These are phyloP conservation scores for Elsinoe ampelina DNA, from an alignment of 2,329 filamentous ascomycete species.

Conservation along the genomic window DNA sequence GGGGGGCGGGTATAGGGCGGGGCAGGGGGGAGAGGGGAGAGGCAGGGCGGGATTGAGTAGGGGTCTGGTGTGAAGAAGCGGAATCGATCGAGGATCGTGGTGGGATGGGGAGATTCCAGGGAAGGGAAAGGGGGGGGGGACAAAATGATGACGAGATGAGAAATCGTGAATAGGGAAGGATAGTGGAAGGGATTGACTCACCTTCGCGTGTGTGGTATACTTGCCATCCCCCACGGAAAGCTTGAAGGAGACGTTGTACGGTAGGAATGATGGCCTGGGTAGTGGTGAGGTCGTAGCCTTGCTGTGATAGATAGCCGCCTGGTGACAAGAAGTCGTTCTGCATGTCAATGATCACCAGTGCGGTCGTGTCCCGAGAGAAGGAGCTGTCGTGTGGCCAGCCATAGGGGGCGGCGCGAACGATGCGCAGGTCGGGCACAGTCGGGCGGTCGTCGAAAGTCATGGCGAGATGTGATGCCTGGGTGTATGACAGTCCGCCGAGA, in stretches of 20 bases:
- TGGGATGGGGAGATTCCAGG: too few relatives aligned
- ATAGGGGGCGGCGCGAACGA: background rate
- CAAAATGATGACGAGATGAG: too few relatives aligned
- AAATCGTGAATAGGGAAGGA: background rate
- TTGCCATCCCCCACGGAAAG: constrained; percentile 28
- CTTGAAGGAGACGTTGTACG: constrained; percentile 38
- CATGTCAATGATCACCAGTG: constrained; percentile 47
- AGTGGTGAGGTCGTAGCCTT: constrained; percentile 36
- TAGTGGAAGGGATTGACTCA: background rate
- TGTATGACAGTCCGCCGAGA: too few relatives aligned
- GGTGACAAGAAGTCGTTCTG: constrained; percentile 45
- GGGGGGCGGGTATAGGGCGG: too few relatives aligned
- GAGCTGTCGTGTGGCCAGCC: constrained; percentile 16
- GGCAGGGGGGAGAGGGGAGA: too few relatives aligned
- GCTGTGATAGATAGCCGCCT: constrained; percentile 41
- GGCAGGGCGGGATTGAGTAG: too few relatives aligned
- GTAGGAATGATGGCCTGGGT: constrained; percentile 38
- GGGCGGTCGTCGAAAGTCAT: too few relatives aligned
- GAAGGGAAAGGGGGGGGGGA: too few relatives aligned
- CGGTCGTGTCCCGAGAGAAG: constrained; percentile 34
- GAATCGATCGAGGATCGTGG: too few relatives aligned
- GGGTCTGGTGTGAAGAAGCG: too few relatives aligned
- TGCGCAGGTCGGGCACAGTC: background rate
- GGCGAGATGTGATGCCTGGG: too few relatives aligned
- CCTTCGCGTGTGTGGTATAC: constrained; percentile 10